Evolutionary conservation across 78 protist species (phyloP).

Genomic region (Tieghemostelium lacteum): DNA sequence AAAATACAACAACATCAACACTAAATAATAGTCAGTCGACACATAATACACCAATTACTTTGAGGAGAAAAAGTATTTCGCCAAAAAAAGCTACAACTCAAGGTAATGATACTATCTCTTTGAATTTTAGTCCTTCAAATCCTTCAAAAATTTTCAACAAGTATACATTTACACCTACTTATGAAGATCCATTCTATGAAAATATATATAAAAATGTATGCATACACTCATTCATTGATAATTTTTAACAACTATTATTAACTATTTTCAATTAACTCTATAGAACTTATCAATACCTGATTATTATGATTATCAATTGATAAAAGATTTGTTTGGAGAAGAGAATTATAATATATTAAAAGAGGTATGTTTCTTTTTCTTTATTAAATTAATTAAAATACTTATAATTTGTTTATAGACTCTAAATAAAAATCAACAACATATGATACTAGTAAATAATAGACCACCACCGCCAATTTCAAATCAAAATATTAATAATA

Average conservation of each 20-base stretch:
- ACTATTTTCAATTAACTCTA: not conserved
- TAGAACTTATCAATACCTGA: slow-evolving; percentile 15
- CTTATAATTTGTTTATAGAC: not conserved
- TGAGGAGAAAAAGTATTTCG: no score
- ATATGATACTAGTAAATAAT: no score
- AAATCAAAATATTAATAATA: not conserved
- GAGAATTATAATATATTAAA: not conserved
- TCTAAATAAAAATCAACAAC: not conserved
- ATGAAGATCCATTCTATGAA: slow-evolving; percentile 50
- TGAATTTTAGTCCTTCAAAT: slow-evolving; percentile 13
- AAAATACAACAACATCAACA: no score
- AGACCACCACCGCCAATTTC: not conserved
- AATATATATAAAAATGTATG: slow-evolving; percentile 38
- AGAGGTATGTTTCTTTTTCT: not conserved
- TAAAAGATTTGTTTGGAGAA: slow-evolving; percentile 60
- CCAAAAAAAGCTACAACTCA: no score
- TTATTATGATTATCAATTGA: slow-evolving; percentile 34
- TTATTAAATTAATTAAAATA: not conserved
- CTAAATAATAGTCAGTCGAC: no score
- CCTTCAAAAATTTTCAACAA: not conserved
- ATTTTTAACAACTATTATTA: no score
- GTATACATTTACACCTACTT: slow-evolving; percentile 2
- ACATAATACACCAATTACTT: no score
- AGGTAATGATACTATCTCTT: slow-evolving; percentile 8
- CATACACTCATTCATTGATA: no score